A percentile compares a stretch with the other conserved stretches of the same genome.
phyloP scores from a whole-genome alignment of 2,329 filamentous ascomycete species.

The Pseudogymnoascus sp. region DNA sequence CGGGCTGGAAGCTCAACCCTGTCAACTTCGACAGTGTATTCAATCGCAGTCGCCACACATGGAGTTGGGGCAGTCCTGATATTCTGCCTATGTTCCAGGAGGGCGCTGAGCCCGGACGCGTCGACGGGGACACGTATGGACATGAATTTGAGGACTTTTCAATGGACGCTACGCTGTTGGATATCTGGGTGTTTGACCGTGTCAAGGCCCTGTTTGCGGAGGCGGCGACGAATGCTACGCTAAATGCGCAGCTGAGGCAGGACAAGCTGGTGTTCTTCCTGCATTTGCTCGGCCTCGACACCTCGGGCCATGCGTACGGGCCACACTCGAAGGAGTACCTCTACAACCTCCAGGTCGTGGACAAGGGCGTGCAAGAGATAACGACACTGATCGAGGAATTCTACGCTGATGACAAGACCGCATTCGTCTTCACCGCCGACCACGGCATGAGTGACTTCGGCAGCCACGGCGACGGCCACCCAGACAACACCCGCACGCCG shows the following conservation, averaged over 20 bases:
- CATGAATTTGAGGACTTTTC: conserved; percentile 88
- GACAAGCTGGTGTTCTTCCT: conserved; percentile 93
- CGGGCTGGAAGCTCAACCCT: conserved; percentile 96
- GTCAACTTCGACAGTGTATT: conserved; percentile 99
- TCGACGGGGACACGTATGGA: conserved; percentile 79
- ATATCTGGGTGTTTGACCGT: conserved; percentile 92
- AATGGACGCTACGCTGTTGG: conserved; percentile 68
- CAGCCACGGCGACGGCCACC: conserved; percentile 96
- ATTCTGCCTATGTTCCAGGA: conserved; percentile 96
- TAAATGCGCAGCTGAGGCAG: conserved; percentile 64
- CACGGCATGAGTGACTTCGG: conserved; percentile 99
- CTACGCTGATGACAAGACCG: conserved; percentile 76
- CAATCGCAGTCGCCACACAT: conserved; percentile 92
- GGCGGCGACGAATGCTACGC: conserved; percentile 67
- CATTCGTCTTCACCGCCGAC: conserved; percentile 94
- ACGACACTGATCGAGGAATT: conserved; percentile 75
- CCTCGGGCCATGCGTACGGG: conserved; percentile 73
- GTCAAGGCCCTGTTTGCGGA: conserved; percentile 80
- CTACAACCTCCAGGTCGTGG: conserved; percentile 88
- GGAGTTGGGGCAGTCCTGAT: conserved; percentile 98
- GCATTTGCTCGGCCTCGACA: conserved; percentile 87
- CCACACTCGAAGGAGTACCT: conserved; percentile 96
- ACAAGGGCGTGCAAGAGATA: conserved; percentile 79
- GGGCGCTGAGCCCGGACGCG: conserved; percentile 77
- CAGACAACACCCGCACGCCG: conserved; percentile 91